phyloP scores from a whole-genome alignment of 768 basidiomycete genomes.

The Leccinum subtestaceum region DNA sequence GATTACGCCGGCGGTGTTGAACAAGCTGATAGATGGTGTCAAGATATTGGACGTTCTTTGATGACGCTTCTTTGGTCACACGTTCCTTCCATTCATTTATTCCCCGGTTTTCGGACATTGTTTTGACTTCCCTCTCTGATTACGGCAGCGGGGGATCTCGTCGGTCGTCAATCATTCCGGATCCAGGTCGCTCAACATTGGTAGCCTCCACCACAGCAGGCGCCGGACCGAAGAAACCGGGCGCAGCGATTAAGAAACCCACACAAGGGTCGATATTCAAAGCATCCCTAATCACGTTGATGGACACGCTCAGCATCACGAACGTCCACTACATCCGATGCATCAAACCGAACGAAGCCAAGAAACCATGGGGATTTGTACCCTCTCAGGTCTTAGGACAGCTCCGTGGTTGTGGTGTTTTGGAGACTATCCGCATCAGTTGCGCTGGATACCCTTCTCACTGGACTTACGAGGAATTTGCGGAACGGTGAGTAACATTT shows the following conservation, averaged over 20 bases:
- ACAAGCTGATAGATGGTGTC: neutral
- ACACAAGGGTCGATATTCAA: constrained; percentile 99
- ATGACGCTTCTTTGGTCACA: neutral
- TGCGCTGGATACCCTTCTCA: constrained; percentile 98
- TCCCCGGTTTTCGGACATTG: too few species aligned
- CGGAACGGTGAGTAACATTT: constrained; percentile 69
- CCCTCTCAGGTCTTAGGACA: constrained; percentile 95
- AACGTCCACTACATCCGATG: constrained; percentile 99
- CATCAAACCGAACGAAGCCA: constrained; percentile 98
- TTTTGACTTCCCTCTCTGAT: constrained; percentile 57
- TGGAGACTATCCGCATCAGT: constrained; percentile 97
- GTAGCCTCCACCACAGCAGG: constrained; percentile 42
- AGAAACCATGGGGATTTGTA: constrained; percentile 95
- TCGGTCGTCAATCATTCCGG: constrained; percentile 81
- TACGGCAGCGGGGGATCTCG: constrained; percentile 74
- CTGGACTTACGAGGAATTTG: constrained; percentile 99
- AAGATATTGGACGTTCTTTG: neutral
- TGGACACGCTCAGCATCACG: constrained; percentile 96
- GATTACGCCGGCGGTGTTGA: neutral
- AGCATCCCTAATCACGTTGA: constrained; percentile 84
- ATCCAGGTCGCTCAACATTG: constrained; percentile 76
- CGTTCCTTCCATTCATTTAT: too few species aligned
- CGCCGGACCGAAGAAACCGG: constrained; percentile 56
- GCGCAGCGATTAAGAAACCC: constrained; percentile 76
- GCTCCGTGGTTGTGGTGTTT: constrained; percentile 94